phyloP scores from a whole-genome alignment of 495 filamentous ascomycete species.

The Geopyxis carbonaria region DNA sequence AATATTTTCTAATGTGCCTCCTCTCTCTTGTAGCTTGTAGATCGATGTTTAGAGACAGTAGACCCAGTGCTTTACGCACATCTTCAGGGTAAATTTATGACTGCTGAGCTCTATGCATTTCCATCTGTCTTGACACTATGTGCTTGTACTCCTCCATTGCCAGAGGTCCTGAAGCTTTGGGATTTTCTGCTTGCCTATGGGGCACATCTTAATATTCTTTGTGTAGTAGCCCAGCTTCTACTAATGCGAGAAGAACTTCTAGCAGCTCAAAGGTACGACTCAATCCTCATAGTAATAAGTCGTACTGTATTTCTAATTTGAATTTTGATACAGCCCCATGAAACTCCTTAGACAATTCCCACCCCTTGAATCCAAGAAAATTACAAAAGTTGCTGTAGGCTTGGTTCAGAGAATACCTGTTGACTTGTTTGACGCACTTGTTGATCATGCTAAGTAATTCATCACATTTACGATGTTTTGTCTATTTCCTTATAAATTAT shows the following conservation, averaged over 20 bases:
- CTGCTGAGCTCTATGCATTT: conserved; percentile 94
- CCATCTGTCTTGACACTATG: conserved; percentile 87
- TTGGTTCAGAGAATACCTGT: conserved; percentile 74
- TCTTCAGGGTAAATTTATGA: conserved; percentile 67
- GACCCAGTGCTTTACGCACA: conserved; percentile 74
- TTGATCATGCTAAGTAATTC: conserved; percentile 82
- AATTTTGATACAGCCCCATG: conserved; percentile 49
- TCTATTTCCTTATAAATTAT: too few species aligned
- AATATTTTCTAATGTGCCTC: too few species aligned
- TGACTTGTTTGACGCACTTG: conserved; percentile 74
- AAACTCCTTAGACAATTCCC: conserved; percentile 83
- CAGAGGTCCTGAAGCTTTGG: conserved; percentile 90
- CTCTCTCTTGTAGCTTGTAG: conserved; percentile 51
- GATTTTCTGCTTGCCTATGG: conserved; percentile 96
- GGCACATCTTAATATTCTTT: conserved; percentile 82
- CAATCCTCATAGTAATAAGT: background rate
- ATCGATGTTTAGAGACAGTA: conserved; percentile 74
- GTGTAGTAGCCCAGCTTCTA: conserved; percentile 91
- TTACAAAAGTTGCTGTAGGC: conserved; percentile 62
- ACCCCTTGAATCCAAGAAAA: conserved; percentile 57
- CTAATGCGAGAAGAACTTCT: conserved; percentile 73
- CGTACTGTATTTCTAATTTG: background rate
- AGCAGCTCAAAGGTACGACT: conserved; percentile 59
- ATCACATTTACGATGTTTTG: too few species aligned
- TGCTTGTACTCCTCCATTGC: conserved; percentile 90